A percentile compares a stretch with the other conserved stretches of the same genome.
These are phyloP conservation scores for Phytopythium ostracodes DNA, from an alignment of 352 stramenopile genomes.

Conservation along the genomic window DNA sequence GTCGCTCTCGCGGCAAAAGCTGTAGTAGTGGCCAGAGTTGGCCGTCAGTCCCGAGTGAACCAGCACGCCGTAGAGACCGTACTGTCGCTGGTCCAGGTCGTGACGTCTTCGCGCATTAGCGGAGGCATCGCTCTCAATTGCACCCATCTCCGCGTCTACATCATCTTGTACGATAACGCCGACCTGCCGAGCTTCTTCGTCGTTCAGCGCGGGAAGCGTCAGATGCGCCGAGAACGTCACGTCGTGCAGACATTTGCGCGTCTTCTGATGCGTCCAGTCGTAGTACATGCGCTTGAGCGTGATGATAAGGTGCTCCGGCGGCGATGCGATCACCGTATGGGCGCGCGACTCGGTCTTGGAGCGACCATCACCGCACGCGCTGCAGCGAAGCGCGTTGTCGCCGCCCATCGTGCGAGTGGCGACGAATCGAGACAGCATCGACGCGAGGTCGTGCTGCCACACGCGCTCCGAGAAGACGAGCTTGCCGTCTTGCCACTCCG, in stretches of 20 bases:
- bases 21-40: slow-evolving; percentile 91
- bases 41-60: slow-evolving; percentile 86
- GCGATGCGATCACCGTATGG: slow-evolving; percentile 78
- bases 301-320: slow-evolving; percentile 79
- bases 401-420: slow-evolving; percentile 74
- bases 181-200: slow-evolving; percentile 44
- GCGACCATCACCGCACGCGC: slow-evolving; percentile 36
- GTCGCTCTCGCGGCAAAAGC: slow-evolving; percentile 81
- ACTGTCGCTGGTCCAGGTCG: slow-evolving; percentile 38
- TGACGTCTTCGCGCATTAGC: not conserved
- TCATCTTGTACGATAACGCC: slow-evolving; percentile 5
- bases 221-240: slow-evolving; percentile 71
- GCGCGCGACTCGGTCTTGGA: slow-evolving; percentile 78
- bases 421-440: slow-evolving; percentile 79
- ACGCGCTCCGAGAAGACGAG: slow-evolving; percentile 83
- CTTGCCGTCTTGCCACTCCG: slow-evolving; percentile 75
- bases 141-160: slow-evolving; percentile 14
- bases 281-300: slow-evolving; percentile 90
- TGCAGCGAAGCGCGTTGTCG: slow-evolving; percentile 76
- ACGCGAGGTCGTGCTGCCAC: slow-evolving; percentile 77
- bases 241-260: slow-evolving; percentile 83
- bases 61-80: slow-evolving; percentile 87
- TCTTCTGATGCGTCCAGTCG: slow-evolving; percentile 86
- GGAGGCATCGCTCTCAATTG: not conserved
- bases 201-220: slow-evolving; percentile 57